These are phyloP conservation scores for Dysphania ambrosioides DNA, from an alignment of 148 eudicot genomes.

Conservation along the genomic window DNA sequence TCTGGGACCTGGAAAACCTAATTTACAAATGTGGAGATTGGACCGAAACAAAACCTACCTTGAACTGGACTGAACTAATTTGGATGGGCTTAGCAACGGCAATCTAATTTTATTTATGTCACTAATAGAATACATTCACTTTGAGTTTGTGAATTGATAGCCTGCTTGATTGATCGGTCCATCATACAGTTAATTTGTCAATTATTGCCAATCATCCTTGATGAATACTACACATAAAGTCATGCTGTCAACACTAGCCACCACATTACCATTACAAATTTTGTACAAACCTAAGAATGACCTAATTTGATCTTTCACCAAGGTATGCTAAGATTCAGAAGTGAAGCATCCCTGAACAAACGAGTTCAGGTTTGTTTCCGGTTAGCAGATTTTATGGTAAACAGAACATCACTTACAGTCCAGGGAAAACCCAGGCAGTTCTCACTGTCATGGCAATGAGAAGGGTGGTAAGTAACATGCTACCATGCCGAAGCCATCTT, in stretches of 20 bases:
- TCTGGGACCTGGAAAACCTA: too few species aligned
- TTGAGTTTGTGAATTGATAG: too few species aligned
- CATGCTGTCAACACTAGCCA: neutral
- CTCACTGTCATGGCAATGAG: slow-evolving; percentile 45
- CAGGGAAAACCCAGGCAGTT: slow-evolving; percentile 89
- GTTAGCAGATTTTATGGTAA: slow-evolving; percentile 53
- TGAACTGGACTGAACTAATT: too few species aligned
- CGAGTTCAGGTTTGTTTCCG: slow-evolving; percentile 10
- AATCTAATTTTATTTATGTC: too few species aligned
- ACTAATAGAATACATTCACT: too few species aligned
- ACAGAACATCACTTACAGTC: slow-evolving; percentile 67
- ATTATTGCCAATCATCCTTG: too few species aligned
- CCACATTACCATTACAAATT: neutral
- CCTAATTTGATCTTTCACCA: neutral
- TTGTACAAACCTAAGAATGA: neutral
- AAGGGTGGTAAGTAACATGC: slow-evolving; percentile 72
- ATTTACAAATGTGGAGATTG: too few species aligned
- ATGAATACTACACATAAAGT: neutral
- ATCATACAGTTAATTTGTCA: too few species aligned
- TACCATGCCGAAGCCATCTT: slow-evolving; percentile 96
- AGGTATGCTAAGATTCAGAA: neutral
- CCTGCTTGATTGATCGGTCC: too few species aligned
- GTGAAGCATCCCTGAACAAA: neutral
- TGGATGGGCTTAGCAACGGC: too few species aligned
- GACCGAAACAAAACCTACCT: too few species aligned